Evolutionary conservation across 2,329 filamentous ascomycete species (phyloP), one percentile per base, ranked within the genome.

Genomic region (Colletotrichum somersetense): DNA sequence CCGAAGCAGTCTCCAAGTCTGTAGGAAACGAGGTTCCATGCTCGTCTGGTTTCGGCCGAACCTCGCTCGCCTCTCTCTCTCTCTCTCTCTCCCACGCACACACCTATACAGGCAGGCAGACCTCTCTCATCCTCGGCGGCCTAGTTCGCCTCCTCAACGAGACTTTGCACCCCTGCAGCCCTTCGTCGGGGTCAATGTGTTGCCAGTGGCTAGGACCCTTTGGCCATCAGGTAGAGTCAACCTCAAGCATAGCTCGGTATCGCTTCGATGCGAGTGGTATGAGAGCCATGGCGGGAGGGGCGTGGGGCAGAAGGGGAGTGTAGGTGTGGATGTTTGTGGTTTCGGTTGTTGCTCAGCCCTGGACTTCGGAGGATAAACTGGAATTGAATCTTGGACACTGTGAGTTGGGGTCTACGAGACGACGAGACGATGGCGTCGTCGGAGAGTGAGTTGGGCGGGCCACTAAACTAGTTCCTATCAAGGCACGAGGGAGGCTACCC

Each of bases 11-110:
- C 14, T 40, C 23, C 59, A 40, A 61, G 65, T 59, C 46, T 48
- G 53, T 40, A 33, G 38, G 59, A 59, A 46, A 38, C n/a, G 59
- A 69, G 10, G 69, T 42, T 38, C 55, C 69, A 20, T 48, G 66
- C 59, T 72, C 59, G 66, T 72, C 69, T 69, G 69, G 64, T 69
- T 66, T 72, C 66, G 59, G 66, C 69, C 50, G 69, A 64, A 69
- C 59, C 69, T 48, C 66, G 44, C 20, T 58, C 65, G 52, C 50
- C 64, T 68, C 20, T 26, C 20, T 61, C 63, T 26, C 46, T 11
- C 44, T 4, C 44, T 8, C 38, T 6, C n/a, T 8, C 3, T 16
- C 30, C 2, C 33, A 33, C 14, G 44, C 44, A 18, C 48, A 11
- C 42, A 20, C 42, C 1, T 12, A 26, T 16, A 46, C 63, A 35